A percentile compares a stretch with the other conserved stretches of the same genome.
Conservation (phyloP, 768 basidiomycete genomes). For the Boletus edulis region DNA sequence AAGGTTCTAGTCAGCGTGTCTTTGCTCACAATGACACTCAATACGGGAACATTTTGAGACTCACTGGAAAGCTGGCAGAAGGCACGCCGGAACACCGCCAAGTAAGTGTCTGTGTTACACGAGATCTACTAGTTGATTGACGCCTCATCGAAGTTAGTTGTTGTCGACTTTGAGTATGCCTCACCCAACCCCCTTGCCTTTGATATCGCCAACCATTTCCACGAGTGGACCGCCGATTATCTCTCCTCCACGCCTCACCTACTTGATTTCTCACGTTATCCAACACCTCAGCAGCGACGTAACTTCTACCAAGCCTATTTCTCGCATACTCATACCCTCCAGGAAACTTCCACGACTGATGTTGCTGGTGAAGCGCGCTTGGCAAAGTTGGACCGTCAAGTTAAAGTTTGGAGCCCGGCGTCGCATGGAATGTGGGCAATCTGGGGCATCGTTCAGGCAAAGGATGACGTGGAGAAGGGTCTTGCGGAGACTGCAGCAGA, state of each 20-base stretch:
- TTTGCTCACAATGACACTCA: conserved; percentile 96
- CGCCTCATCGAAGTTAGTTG: conserved; percentile 66
- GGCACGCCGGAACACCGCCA: conserved; percentile 73
- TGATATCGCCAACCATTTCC: conserved; percentile 96
- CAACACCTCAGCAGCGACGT: conserved; percentile 63
- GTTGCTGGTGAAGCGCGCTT: conserved; percentile 42
- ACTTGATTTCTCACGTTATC: conserved; percentile 65
- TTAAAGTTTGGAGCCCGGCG: conserved; percentile 85
- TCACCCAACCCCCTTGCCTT: conserved; percentile 88
- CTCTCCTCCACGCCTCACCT: conserved; percentile 66
- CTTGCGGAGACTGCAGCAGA: conserved; percentile 53
- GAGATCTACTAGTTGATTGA: conserved; percentile 10
- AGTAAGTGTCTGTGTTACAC: conserved; percentile 40
- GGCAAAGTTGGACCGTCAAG: conserved; percentile 68
- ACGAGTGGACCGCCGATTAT: conserved; percentile 96
- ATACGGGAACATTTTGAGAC: conserved; percentile 85
- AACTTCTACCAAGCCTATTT: conserved; percentile 90
- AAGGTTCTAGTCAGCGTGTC: conserved; percentile 63
- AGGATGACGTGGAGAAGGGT: conserved; percentile 62
- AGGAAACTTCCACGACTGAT: conserved; percentile 23
- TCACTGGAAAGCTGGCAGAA: conserved; percentile 50
- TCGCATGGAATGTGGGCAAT: conserved; percentile 92
- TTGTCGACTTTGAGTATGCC: conserved; percentile 98
- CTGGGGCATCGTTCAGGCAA: conserved; percentile 93
- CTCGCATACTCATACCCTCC: conserved; percentile 40